A percentile compares a stretch with the other conserved stretches of the same genome.
Conservation (phyloP, 345 rosid species). For the Ceriops tagal region DNA sequence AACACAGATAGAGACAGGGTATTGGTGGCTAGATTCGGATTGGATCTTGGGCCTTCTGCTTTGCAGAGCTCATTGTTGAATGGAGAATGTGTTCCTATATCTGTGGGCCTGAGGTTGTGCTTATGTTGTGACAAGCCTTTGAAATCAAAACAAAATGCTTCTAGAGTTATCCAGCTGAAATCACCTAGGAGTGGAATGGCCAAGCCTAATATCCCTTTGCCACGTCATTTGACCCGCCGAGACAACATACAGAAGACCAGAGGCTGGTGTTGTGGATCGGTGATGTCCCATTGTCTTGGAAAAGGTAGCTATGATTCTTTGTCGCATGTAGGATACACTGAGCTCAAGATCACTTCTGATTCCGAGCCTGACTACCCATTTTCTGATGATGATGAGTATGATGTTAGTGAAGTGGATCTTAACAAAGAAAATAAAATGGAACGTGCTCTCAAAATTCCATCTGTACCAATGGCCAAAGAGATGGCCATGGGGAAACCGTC, state of each 20-base stretch:
- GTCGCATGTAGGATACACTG: conserved; percentile 20
- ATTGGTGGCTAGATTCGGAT: conserved; percentile 40
- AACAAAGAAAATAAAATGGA: conserved; percentile 27
- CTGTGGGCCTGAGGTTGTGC: conserved; percentile 17
- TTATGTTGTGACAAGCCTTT: conserved; percentile 25
- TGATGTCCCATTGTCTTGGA: conserved; percentile 20
- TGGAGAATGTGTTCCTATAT: conserved; percentile 6
- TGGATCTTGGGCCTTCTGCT: conserved; percentile 27
- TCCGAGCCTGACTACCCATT: conserved; percentile 18
- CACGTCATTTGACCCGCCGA: conserved; percentile 21
- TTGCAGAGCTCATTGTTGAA: conserved; percentile 12
- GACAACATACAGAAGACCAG: conserved; percentile 42
- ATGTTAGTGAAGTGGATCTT: conserved; percentile 21
- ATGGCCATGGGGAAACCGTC: not conserved
- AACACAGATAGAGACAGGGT: conserved; percentile 11
- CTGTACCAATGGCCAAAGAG: conserved; percentile 15
- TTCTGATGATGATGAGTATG: conserved; percentile 36
- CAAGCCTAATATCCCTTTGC: conserved; percentile 21
- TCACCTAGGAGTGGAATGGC: conserved; percentile 14
- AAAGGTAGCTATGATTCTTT: conserved; percentile 21
- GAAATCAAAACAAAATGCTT: conserved; percentile 25
- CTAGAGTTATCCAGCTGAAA: conserved; percentile 33
- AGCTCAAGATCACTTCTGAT: conserved; percentile 22
- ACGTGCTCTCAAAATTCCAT: conserved; percentile 20
- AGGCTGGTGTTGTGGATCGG: conserved; percentile 27